Evolutionary conservation across 169 alveolate genomes (phyloP), one percentile per base, ranked within the genome.

Genomic region (Condylostoma magnum): DNA sequence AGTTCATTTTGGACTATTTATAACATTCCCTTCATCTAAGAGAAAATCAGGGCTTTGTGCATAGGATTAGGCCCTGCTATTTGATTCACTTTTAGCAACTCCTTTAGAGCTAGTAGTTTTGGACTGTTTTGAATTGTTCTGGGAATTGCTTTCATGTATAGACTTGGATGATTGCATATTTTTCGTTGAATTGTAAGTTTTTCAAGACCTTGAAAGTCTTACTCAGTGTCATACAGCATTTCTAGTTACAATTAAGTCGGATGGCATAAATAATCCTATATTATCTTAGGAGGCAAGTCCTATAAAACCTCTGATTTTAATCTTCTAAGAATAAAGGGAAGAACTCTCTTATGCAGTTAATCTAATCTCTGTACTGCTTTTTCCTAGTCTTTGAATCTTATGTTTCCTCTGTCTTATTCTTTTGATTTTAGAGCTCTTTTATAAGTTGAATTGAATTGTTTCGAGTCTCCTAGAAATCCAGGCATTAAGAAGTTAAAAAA

Each of bases 401-500:
- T 56, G 36, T 75, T 60, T 18, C 80, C 57, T 46, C 91, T 93
- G 70, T 83, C 81, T 80, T 90, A 90, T 25, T 75, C 69, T 63
- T 82, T 75, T 38, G 90, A 91, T 57, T 82, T 82, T 46, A 94
- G 79, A 34, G 96, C 95, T 70, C 86, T 89, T 66, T 90, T 86
- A 76, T 91, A 94, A 95, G 95, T 90, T 76, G 85, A 92, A 57
- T 89, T 89, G 71, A 95, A 95, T 15, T 85, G 84, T 34, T 86
- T 79, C 33, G 85, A 87, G 37, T 94, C 90, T 30, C 97, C 98
- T 46, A 95, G 85, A 54, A 89, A 90, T 38, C 97, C 97, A n/a
- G 98, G 98, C 86, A 92, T 87, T 38, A 95, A 87, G 74, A 96
- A 95, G 76, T 96, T 97, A 72, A 95, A 90, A 54, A 95, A 82